Base-by-base conservation (phyloP, 768 basidiomycete species). In the Leccinum arenicola region DNA sequence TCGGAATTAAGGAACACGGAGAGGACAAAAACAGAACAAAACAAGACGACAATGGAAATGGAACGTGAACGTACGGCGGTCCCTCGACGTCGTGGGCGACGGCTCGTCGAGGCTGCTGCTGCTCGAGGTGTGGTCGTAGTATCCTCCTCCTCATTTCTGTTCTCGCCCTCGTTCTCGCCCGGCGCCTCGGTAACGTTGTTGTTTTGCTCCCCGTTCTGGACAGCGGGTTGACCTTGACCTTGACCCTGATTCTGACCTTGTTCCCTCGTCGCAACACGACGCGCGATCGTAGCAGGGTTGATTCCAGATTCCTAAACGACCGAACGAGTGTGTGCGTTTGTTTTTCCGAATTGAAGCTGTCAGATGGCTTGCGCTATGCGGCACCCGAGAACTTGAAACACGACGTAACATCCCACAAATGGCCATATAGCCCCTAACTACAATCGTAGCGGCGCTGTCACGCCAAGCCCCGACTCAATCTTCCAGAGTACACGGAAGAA, bases 291-390 rank as follows among this genome's bases (percentile, higher is more conserved):
- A 5, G 69, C 67, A 19, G 76, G 73, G 29, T 77, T 82, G 58
- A 84, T 84, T 10, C 83, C 83, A 17, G 80, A 74, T 68, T 84
- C 84, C 80, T 82, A 63, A 49, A 19, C 0, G 38, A 45, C 3
- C 3, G 43, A 45, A 45, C 19, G 19, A 29, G 10, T 19, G 43
- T 45, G 43, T 45, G 11, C 4, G 1, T n/a, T 43, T n/a, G n/a
- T 0, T 43, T 49, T 19, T 29, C 43, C 50, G 21, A 66, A n/a
- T n/a, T n/a, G n/a, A n/a, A n/a, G n/a, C n/a, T n/a, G n/a, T n/a
- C n/a, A n/a, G n/a, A n/a, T n/a, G n/a, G n/a, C n/a, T n/a, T n/a
- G n/a, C n/a, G n/a, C n/a, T n/a, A n/a, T n/a, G n/a, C n/a, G n/a
- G n/a, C n/a, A n/a, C n/a, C n/a, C n/a, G n/a, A n/a, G n/a, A n/a